Evolutionary conservation across 108 stramenopile genomes (phyloP).

Genomic region (Nitzschia sp.): DNA sequence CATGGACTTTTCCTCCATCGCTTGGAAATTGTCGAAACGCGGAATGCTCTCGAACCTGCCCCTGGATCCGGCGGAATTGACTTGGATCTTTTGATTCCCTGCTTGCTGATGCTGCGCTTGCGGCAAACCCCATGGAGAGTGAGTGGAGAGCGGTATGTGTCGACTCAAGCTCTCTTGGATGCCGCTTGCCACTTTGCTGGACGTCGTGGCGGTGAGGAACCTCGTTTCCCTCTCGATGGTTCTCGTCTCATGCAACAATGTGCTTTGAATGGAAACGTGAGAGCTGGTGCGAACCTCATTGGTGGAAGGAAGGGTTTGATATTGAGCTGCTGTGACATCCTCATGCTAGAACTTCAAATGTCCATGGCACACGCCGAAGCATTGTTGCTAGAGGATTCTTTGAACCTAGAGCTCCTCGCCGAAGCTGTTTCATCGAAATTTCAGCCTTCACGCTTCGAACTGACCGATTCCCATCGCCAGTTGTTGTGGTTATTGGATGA

Average conservation of each 20-base stretch:
- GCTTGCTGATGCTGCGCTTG: slow-evolving; percentile 50
- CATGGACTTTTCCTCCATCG: slow-evolving; percentile 27
- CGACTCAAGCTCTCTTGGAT: slow-evolving; percentile 68
- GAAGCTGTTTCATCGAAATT: slow-evolving; percentile 6
- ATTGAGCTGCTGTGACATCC: slow-evolving; percentile 66
- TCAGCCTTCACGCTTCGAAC: slow-evolving; percentile 26
- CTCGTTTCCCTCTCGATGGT: slow-evolving; percentile 58
- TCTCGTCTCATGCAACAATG: slow-evolving; percentile 66
- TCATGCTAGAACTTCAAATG: slow-evolving; percentile 46
- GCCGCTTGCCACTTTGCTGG: slow-evolving; percentile 73
- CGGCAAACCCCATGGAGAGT: slow-evolving; percentile 45
- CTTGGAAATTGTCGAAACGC: slow-evolving; percentile 19
- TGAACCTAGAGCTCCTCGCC: slow-evolving; percentile 4
- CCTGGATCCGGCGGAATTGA: slow-evolving; percentile 56
- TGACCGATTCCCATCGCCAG: slow-evolving; percentile 52
- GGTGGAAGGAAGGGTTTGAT: slow-evolving; percentile 76
- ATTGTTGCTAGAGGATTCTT: slow-evolving; percentile 40
- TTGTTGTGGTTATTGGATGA: slow-evolving; percentile 65
- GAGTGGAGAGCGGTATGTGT: slow-evolving; percentile 20
- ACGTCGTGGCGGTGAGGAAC: slow-evolving; percentile 37
- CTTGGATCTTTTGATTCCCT: slow-evolving; percentile 73
- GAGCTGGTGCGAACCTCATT: slow-evolving; percentile 71
- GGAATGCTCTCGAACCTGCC: slow-evolving; percentile 32
- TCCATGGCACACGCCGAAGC: slow-evolving; percentile 69
- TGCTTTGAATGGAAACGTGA: slow-evolving; percentile 54